A percentile compares a stretch with the other conserved stretches of the same genome.
Conservation (phyloP, 225 moss, liverwort and hornwort species). For the Pseudoscleropodium purum region DNA sequence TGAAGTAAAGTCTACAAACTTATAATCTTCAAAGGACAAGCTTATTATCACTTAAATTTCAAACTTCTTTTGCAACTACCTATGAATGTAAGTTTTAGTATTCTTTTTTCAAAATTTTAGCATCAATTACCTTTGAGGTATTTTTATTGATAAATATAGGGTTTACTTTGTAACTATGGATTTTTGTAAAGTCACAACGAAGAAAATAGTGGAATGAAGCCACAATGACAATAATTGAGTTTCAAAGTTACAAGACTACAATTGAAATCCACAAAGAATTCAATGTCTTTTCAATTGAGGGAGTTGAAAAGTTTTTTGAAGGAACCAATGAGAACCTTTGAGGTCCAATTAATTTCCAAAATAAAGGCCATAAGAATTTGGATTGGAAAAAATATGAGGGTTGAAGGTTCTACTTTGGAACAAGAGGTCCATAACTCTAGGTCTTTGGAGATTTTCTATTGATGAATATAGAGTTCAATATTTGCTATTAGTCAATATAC, state of each 20-base stretch:
- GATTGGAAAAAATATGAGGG: not conserved
- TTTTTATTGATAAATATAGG: not conserved
- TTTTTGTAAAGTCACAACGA: not conserved
- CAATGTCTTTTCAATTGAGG: not conserved
- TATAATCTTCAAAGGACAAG: not conserved
- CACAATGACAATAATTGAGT: not conserved
- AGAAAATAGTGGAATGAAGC: not conserved
- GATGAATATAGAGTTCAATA: not conserved
- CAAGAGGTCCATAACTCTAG: accelerated
- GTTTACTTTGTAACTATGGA: accelerated
- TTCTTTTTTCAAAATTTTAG: not conserved
- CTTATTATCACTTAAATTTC: not conserved
- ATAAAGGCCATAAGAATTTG: not conserved
- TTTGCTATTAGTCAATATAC: accelerated
- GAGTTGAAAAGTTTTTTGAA: too few species aligned
- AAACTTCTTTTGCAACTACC: not conserved
- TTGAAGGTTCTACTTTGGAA: not conserved
- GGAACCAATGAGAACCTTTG: not conserved
- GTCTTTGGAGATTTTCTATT: not conserved
- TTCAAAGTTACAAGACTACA: not conserved
- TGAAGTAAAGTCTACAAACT: not conserved
- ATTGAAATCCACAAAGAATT: not conserved
- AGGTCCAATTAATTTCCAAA: not conserved
- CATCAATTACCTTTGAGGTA: too few species aligned
- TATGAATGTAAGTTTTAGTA: not conserved